A percentile compares a stretch with the other conserved stretches of the same genome.
phyloP scores from a whole-genome alignment of 352 stramenopile genomes.

The Halophytophthora batemanensis region DNA sequence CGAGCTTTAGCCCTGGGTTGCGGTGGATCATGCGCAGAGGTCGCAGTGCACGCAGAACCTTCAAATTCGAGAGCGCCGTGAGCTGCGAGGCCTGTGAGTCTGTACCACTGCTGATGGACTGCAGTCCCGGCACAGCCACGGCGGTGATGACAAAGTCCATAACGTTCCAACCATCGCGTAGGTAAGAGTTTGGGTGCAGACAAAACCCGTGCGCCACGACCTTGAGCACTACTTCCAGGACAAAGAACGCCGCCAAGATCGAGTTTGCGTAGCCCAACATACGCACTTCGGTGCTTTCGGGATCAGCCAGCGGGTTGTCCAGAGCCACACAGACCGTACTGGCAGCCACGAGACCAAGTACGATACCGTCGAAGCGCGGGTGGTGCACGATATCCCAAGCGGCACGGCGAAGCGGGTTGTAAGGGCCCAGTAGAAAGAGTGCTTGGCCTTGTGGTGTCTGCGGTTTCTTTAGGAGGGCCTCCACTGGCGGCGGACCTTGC shows the following conservation, averaged over 20 bases:
- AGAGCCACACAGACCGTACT: conserved; percentile 66
- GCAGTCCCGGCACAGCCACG: conserved; percentile 29
- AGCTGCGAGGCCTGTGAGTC: conserved; percentile 3
- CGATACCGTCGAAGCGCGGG: conserved; percentile 60
- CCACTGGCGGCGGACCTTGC: background rate
- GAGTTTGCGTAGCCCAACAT: conserved; percentile 47
- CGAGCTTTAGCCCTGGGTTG: conserved; percentile 73
- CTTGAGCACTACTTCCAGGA: conserved; percentile 78
- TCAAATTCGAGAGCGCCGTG: conserved; percentile 49
- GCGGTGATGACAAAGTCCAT: conserved; percentile 83
- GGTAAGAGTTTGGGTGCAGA: conserved; percentile 54
- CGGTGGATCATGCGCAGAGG: conserved; percentile 81
- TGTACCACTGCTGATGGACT: conserved; percentile 6
- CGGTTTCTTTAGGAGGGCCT: conserved; percentile 1
- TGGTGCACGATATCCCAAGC: conserved; percentile 43
- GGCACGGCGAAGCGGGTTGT: conserved; percentile 30
- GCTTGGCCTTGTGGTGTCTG: conserved; percentile 23
- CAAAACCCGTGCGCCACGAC: conserved; percentile 65
- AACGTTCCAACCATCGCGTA: conserved; percentile 80
- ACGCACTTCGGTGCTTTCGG: conserved; percentile 19
- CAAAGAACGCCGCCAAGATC: conserved; percentile 64
- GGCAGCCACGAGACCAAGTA: conserved; percentile 66
- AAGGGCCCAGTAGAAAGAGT: conserved; percentile 33
- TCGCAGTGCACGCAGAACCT: conserved; percentile 62
- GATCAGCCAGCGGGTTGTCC: conserved; percentile 66